Conservation (phyloP, 441 rosid genomes). For the Macaranga tanarius region DNA sequence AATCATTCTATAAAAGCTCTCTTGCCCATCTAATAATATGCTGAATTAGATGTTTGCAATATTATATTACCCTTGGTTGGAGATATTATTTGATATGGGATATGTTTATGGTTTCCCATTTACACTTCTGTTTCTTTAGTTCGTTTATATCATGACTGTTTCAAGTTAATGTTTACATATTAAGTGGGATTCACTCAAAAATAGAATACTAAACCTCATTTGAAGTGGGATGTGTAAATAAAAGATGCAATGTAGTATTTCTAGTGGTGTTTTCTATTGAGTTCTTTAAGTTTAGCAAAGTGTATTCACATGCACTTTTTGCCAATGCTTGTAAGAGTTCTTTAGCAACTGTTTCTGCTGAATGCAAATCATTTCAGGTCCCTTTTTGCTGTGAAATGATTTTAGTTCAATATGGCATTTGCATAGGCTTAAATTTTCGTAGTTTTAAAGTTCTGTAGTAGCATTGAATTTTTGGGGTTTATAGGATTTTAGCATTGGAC, state of each 20-base stretch:
- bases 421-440: background rate
- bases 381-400: background rate
- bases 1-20: background rate
- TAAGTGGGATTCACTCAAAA: background rate
- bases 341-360: background rate
- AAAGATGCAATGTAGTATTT: background rate
- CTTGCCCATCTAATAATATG: background rate
- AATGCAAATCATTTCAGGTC: background rate
- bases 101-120: background rate
- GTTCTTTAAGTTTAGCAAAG: background rate
- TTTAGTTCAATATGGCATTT: too few relatives aligned
- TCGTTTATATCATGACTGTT: background rate
- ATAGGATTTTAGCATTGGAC: constrained; percentile 1
- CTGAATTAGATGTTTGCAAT: background rate
- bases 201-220: background rate
- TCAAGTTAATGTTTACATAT: background rate
- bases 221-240: background rate
- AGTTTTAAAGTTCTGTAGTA: background rate
- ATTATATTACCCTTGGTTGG: background rate
- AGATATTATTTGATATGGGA: background rate
- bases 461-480: background rate
- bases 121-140: background rate
- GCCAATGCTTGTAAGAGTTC: background rate
- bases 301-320: background rate
- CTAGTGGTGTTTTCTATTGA: background rate